Percentiles rank a stretch among this genome's conserved stretches.
phyloP scores from a whole-genome alignment of 495 filamentous ascomycete genomes.

The Hypoxylon lienhwacheense region DNA sequence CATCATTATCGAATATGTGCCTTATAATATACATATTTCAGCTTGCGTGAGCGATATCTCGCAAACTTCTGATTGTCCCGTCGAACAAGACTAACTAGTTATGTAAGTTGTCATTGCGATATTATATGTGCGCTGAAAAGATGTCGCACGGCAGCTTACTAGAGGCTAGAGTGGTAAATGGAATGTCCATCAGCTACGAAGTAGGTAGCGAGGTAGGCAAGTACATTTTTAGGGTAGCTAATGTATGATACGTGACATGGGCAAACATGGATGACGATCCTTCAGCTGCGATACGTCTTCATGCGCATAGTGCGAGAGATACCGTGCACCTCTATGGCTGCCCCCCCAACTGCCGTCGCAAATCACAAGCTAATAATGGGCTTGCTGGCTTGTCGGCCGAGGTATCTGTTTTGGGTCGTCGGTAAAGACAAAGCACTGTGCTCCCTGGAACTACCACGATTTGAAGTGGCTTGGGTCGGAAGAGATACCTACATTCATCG shows the following conservation, averaged over 20 bases:
- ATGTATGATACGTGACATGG: constrained; percentile 31
- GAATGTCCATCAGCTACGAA: neutral
- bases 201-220: no score
- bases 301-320: constrained; percentile 23
- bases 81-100: no score
- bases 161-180: constrained; percentile 6
- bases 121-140: constrained; percentile 19
- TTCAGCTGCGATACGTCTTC: constrained; percentile 5
- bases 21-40: neutral
- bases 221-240: no score
- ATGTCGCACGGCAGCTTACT: constrained; percentile 33
- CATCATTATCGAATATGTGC: neutral
- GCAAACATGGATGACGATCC: constrained; percentile 30
- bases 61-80: constrained; percentile 2
- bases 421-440: constrained; percentile 23
- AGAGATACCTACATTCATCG: constrained; percentile 2
- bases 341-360: constrained; percentile 25
- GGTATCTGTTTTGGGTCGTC: constrained; percentile 23
- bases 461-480: neutral
- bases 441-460: no score
- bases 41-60: constrained; percentile 13
- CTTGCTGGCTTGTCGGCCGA: constrained; percentile 18
- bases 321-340: constrained; percentile 16
- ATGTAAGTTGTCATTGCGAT: constrained; percentile 25
- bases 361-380: constrained; percentile 21